Evolutionary conservation across 2,329 filamentous ascomycete species (phyloP).

Genomic region (Amauroascus verrucosus): DNA sequence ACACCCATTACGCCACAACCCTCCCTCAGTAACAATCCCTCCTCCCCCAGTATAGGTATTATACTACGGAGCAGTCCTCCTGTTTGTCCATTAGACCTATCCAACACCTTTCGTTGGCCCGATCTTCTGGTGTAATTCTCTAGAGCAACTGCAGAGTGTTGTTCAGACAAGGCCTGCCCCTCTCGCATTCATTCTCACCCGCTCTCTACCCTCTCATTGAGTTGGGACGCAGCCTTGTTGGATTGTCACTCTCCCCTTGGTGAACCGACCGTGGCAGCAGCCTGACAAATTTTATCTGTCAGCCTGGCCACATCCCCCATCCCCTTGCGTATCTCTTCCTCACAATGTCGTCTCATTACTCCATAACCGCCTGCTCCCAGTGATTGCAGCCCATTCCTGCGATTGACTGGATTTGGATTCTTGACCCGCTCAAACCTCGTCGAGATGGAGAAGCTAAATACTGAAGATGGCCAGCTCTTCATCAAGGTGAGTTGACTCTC

Average conservation of each 20-base stretch:
- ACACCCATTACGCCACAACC: neutral
- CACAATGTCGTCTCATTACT: constrained; percentile 4
- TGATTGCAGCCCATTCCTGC: constrained; percentile 3
- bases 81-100: neutral
- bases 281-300: neutral
- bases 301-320: neutral
- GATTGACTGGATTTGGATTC: constrained; percentile 22
- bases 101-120: neutral
- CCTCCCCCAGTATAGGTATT: constrained; percentile 1
- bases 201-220: neutral
- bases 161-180: neutral
- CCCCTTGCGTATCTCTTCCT: neutral
- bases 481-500: constrained; percentile 33
- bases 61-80: neutral
- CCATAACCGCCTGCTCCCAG: neutral
- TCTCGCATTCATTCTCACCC: neutral
- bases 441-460: constrained; percentile 42
- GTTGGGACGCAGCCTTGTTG: constrained; percentile 6
- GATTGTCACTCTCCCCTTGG: neutral
- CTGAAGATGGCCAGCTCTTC: constrained; percentile 42
- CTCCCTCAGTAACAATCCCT: neutral
- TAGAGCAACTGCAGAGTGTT: neutral
- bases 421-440: constrained; percentile 19
- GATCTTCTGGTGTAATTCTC: neutral
- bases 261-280: neutral